A percentile compares a stretch with the other conserved stretches of the same genome.
phyloP scores from a whole-genome alignment of 331 rosid species.

The Acacia pycnantha region DNA sequence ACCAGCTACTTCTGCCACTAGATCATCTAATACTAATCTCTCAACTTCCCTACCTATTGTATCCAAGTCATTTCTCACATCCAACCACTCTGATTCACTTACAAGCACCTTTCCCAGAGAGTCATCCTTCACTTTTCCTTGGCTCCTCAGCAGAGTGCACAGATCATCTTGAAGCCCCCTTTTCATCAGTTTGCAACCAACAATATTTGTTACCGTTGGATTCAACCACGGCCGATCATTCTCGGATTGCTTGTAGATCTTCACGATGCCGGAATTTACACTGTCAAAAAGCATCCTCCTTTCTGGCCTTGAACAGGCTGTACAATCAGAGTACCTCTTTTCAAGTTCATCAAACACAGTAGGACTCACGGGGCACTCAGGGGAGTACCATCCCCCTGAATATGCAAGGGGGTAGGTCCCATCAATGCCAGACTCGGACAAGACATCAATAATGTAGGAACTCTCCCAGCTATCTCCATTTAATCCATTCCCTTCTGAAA shows the following conservation, averaged over 20 bases:
- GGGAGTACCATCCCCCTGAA: slow-evolving; percentile 49
- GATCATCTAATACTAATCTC: slow-evolving; percentile 60
- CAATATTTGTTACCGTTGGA: slow-evolving; percentile 14
- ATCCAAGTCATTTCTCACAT: slow-evolving; percentile 59
- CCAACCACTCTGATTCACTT: slow-evolving; percentile 60
- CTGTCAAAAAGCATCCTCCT: slow-evolving; percentile 77
- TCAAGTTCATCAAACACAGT: slow-evolving; percentile 66
- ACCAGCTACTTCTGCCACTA: slow-evolving; percentile 59
- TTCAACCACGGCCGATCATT: slow-evolving; percentile 56
- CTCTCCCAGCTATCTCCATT: slow-evolving; percentile 62
- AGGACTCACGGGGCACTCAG: slow-evolving; percentile 58
- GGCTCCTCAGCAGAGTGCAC: slow-evolving; percentile 39
- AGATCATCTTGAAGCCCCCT: slow-evolving; percentile 47
- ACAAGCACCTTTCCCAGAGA: slow-evolving; percentile 47
- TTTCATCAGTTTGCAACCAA: slow-evolving; percentile 37
- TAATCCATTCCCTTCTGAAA: slow-evolving; percentile 28
- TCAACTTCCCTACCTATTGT: slow-evolving; percentile 66
- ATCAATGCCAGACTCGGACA: slow-evolving; percentile 53
- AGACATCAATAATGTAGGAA: slow-evolving; percentile 57
- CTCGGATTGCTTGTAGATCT: slow-evolving; percentile 41
- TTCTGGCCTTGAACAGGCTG: slow-evolving; percentile 53
- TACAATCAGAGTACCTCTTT: slow-evolving; percentile 44
- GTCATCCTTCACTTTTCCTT: slow-evolving; percentile 49
- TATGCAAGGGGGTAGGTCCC: slow-evolving; percentile 37
- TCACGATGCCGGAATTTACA: slow-evolving; percentile 56